A percentile compares a stretch with the other conserved stretches of the same genome.
These are phyloP conservation scores for Dactylellina drechsleri DNA, from an alignment of 2,329 filamentous ascomycete species.

Conservation along the genomic window DNA sequence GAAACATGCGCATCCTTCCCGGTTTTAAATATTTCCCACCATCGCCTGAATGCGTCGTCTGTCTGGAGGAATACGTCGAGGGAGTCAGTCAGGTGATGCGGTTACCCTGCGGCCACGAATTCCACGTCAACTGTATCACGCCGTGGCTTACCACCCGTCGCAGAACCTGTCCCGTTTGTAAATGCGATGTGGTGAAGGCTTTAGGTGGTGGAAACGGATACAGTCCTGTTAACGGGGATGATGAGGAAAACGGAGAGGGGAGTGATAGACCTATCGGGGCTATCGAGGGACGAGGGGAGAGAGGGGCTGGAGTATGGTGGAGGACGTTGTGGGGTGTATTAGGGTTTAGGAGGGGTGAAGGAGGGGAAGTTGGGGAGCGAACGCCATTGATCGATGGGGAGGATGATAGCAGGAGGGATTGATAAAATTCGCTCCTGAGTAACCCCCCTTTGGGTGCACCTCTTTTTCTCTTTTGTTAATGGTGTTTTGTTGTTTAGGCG, in stretches of 20 bases:
- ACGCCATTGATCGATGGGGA: conserved; percentile 46
- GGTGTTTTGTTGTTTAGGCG: background rate
- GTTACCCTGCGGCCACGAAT: conserved; percentile 95
- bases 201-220: conserved; percentile 39
- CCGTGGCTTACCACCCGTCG: conserved; percentile 95
- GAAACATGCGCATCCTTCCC: conserved; percentile 61
- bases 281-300: conserved; percentile 22
- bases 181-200: conserved; percentile 84
- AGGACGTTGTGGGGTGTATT: conserved; percentile 23
- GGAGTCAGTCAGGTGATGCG: conserved; percentile 97
- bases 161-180: conserved; percentile 98
- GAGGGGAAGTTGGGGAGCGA: conserved; percentile 35
- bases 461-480: conserved; percentile 2
- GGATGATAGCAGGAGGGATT: conserved; percentile 37
- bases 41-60: conserved; percentile 88
- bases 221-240: conserved; percentile 25
- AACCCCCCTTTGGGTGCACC: background rate
- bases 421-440: background rate
- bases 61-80: conserved; percentile 93
- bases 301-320: conserved; percentile 33
- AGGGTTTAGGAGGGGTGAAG: conserved; percentile 13
- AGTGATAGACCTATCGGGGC: conserved; percentile 22
- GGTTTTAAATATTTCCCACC: conserved; percentile 64
- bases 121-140: conserved; percentile 97
- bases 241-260: conserved; percentile 13